Evolutionary conservation across 2,329 filamentous ascomycete species (phyloP), one percentile per base, ranked within the genome.

Genomic region (Pestalotiopsis fici): DNA sequence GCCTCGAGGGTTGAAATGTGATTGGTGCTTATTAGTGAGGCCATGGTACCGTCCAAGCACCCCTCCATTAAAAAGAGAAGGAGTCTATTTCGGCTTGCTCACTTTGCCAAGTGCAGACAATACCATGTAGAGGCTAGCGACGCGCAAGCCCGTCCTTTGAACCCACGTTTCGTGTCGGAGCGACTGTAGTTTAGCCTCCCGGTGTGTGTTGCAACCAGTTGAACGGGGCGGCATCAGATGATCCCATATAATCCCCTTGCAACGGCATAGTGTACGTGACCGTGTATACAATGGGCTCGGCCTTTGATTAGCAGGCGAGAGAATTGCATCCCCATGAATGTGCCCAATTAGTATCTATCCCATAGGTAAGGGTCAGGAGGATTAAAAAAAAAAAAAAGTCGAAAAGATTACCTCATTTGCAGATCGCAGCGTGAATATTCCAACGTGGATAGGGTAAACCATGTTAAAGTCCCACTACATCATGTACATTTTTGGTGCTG

Each of bases 1-100:
- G 55, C 23, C 55, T n/a, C 4, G 55, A 9, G 4, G 21, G 11
- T 18, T 57, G 6, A 18, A 3, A 27, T 60, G 57, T 60, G 57
- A 60, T 60, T 60, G 57, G 57, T 60, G 57, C 57, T 60, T 39
- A 37, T 60, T 37, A 31, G 31, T 31, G 57, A 37, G 25, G 27
- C 57, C 28, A 27, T 18, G 23, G 57, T 60, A 31, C 57, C 57
- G 31, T 37, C 28, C 57, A 31, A 37, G 57, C 57, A 60, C 57
- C 31, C 9, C n/a, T 15, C 31, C n/a, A 27, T 31, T 60, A n/a
- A 13, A 15, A 21, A 18, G n/a, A 27, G 27, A 60, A 28, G 11
- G 31, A 35, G 31, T 35, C 31, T 60, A 60, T 31, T 31, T 37
- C n/a, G 28, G 21, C 47, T 18, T 25, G 55, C 12, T 23, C 27